phyloP scores from a whole-genome alignment of 805 yeast genomes.

The Ogataea nonfermentans region DNA sequence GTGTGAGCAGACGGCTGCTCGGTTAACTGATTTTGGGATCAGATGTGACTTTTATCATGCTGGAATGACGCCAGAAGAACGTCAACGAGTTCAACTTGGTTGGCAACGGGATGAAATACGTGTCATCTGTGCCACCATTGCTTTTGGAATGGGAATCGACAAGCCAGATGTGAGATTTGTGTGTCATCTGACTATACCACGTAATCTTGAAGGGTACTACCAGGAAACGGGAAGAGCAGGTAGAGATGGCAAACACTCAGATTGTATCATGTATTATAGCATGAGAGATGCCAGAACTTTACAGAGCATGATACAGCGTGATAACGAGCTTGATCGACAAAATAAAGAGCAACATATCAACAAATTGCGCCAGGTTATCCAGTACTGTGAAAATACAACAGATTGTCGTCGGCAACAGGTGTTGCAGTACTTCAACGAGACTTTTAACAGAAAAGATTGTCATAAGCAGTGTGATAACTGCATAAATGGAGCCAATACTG shows the following conservation, averaged over 20 bases:
- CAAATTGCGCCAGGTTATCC: constrained; percentile 78
- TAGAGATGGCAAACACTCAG: constrained; percentile 82
- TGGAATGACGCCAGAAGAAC: constrained; percentile 80
- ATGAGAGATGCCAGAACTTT: constrained; percentile 77
- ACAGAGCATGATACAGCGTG: constrained; percentile 75
- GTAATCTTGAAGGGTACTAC: constrained; percentile 92
- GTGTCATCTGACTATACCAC: constrained; percentile 81
- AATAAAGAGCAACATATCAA: constrained; percentile 75
- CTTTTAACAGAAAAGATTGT: constrained; percentile 66
- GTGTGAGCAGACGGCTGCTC: constrained; percentile 77
- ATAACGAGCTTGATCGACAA: constrained; percentile 57
- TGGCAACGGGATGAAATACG: constrained; percentile 79
- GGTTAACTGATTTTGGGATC: constrained; percentile 59
- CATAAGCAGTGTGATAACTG: constrained; percentile 85
- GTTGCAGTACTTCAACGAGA: constrained; percentile 85
- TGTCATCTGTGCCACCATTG: constrained; percentile 94
- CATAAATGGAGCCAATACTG: constrained; percentile 40
- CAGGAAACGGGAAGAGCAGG: constrained; percentile 99
- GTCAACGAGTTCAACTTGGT: constrained; percentile 64
- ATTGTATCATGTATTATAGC: constrained; percentile 79
- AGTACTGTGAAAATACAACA: constrained; percentile 85
- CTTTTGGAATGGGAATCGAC: constrained; percentile 99
- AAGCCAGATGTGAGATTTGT: constrained; percentile 94
- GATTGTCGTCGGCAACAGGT: constrained; percentile 92
- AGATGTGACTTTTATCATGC: constrained; percentile 83